Evolutionary conservation across 2,329 filamentous ascomycete species (phyloP), one percentile per base, ranked within the genome.

Genomic region (Xylariales sp.): DNA sequence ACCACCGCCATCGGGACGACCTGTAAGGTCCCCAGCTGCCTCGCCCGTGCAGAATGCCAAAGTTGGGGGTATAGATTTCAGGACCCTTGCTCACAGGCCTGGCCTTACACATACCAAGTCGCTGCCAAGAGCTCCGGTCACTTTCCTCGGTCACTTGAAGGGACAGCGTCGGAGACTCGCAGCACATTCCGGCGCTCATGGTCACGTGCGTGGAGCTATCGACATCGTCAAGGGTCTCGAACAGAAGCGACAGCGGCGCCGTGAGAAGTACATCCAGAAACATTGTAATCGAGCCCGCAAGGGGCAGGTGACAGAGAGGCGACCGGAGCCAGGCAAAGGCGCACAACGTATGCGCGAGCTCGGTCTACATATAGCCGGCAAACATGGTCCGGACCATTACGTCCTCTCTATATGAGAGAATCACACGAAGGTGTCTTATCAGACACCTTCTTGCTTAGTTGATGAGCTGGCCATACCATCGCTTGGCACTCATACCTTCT

Each of bases 211-310:
- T 48, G 88, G 89, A n/a, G 90, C 93, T 25, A 94, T 98, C 51
- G 93, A 97, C 63, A 98, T 96, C 47, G 87, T 96, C 64, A 95
- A 95, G 63, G 93, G 93, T 7, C 77, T 98, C 1, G 93, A 98
- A 69, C 84, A 87, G 65, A 97, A 95, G 70, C 84, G 90, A 19
- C 87, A 93, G 68, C 83, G 93, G 50, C 86, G 93, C 53, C 54
- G 57, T 40, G 59, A 61, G 42, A 86, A 88, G 60, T 78, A 84
- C 51, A 84, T 87, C 60, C 84, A 90, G 55, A 93, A 95, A 62
- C 85, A 91, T 58, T 94, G 87, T 68, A 84, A 88, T 59, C 87
- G 88, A 55, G 84, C 83, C 43, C 81, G 82, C 49, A 89, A 88
- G 57, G 76, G 77, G 10, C 74, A 78, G 52, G 70, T 76, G 16